Percentiles rank a stretch among this genome's conserved stretches.
Conservation (phyloP, 345 rosid species). For the Brassica cretica region DNA sequence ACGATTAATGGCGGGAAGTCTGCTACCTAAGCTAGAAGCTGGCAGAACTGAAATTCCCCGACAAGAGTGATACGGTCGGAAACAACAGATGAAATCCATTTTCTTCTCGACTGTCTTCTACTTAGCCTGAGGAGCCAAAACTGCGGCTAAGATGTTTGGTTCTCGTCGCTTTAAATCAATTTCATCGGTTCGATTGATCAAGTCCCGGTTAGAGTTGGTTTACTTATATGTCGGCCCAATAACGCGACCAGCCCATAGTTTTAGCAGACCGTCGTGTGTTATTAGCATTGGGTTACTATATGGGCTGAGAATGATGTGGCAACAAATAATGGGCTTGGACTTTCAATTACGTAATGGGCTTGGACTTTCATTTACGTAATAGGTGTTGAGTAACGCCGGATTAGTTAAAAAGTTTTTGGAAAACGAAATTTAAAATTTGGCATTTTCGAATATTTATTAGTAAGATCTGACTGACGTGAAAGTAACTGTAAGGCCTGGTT, state of each 20-base stretch:
- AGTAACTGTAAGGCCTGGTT: background rate
- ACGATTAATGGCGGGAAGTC: conserved; percentile 25
- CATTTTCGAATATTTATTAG: background rate
- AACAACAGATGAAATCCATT: conserved; percentile 46
- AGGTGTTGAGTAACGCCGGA: background rate
- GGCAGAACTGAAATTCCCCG: conserved; percentile 12
- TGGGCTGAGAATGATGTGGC: background rate
- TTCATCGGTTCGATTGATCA: conserved; percentile 25
- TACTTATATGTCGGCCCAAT: background rate
- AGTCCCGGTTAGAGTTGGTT: conserved; percentile 1
- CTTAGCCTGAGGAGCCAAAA: background rate
- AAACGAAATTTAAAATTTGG: background rate
- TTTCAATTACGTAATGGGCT: background rate
- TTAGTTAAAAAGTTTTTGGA: background rate
- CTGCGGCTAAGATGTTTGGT: conserved; percentile 15
- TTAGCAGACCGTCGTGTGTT: background rate
- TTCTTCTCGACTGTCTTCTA: background rate
- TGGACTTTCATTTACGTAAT: background rate
- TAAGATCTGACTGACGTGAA: background rate
- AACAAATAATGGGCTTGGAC: background rate
- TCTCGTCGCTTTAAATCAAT: background rate
- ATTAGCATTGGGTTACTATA: background rate
- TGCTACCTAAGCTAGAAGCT: background rate
- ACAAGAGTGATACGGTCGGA: conserved; percentile 27
- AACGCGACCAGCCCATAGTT: background rate